Evolutionary conservation across 1,284 basidiomycete genomes (phyloP), one percentile per base, ranked within the genome.

Genomic region (Apiotrichum gamsii): DNA sequence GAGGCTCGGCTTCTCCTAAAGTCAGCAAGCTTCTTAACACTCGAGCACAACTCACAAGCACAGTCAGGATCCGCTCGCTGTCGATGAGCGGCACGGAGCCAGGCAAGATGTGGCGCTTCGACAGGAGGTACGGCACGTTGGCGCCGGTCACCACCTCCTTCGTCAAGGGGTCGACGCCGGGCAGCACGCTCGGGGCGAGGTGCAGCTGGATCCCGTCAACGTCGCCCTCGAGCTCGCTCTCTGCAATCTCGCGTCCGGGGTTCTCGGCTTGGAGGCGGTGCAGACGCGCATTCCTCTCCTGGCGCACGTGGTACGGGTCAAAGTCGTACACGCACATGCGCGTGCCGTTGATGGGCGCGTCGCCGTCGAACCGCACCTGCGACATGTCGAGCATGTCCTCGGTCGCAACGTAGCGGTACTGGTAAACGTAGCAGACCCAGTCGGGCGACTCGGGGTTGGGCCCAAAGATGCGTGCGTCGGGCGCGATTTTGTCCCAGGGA

Each of bases 371-470:
- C 10, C 47, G 35, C 15, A 37, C 36, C 4, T 25, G 16, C 2
- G 20, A 36, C 10, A 25, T 23, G 8, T 37, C 25, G 25, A 28
- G 8, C 6, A 28, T 28, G 25, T 21, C 28, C n/a, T 47, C 41
- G 30, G 43, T 24, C 13, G 56, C 57, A 14, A 69, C 59, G 52
- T 63, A 73, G 21, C 67, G 61, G 49, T 69, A 54, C 33, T 67
- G 64, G 45, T 70, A 73, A 15, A 73, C 67, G 45, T 67, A 73
- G 46, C 69, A 71, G 2, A 72, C 71, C 71, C 71, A 73, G 15
- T 65, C 44, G 43, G 57, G 45, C 3, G 45, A 48, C 1, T 43
- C 39, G 23, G 62, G 32, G 36, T 63, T 53, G 11, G 67, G 67
- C 8, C 64, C 65, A 13, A 68, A 57, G 35, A 72, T 33, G 8